Evolutionary conservation across 2,329 filamentous ascomycete genomes (phyloP).

Genomic region (Colletotrichum godetiae): DNA sequence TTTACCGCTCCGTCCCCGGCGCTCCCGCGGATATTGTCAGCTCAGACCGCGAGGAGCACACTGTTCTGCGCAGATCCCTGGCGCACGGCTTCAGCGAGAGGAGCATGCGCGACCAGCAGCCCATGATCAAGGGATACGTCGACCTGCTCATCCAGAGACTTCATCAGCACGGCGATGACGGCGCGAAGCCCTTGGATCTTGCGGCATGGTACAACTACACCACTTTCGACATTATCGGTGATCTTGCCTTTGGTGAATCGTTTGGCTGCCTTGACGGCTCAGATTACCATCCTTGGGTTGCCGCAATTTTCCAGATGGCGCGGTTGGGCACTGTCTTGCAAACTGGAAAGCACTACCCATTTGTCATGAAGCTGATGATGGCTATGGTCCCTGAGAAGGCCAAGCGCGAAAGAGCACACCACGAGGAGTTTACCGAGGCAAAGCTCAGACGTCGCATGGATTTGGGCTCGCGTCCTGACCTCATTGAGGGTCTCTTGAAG

Average conservation of each 20-base stretch:
- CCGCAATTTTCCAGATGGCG: constrained; percentile 39
- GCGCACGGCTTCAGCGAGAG: constrained; percentile 41
- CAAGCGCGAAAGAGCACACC: constrained; percentile 6
- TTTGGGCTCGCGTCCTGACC: constrained; percentile 34
- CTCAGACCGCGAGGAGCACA: constrained; percentile 26
- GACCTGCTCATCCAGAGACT: constrained; percentile 51
- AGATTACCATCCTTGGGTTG: constrained; percentile 43
- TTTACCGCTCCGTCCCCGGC: constrained; percentile 18
- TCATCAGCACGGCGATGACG: constrained; percentile 41
- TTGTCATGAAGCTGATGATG: constrained; percentile 25
- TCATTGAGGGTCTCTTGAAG: constrained; percentile 37
- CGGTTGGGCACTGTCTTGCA: constrained; percentile 20
- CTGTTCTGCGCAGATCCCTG: constrained; percentile 31
- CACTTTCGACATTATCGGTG: constrained; percentile 47
- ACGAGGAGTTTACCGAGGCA: constrained; percentile 10
- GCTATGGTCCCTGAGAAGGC: constrained; percentile 21
- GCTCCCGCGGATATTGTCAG: constrained; percentile 36
- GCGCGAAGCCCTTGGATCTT: constrained; percentile 38
- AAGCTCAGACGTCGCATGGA: constrained; percentile 36
- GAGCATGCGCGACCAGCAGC: constrained; percentile 40
- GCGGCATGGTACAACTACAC: constrained; percentile 42
- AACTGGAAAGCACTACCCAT: constrained; percentile 22
- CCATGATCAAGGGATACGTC: constrained; percentile 49
- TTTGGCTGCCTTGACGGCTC: constrained; percentile 42
- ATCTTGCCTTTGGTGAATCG: constrained; percentile 44